Evolutionary conservation across 2,329 filamentous ascomycete genomes (phyloP).

Genomic region (Aureobasidium lini): DNA sequence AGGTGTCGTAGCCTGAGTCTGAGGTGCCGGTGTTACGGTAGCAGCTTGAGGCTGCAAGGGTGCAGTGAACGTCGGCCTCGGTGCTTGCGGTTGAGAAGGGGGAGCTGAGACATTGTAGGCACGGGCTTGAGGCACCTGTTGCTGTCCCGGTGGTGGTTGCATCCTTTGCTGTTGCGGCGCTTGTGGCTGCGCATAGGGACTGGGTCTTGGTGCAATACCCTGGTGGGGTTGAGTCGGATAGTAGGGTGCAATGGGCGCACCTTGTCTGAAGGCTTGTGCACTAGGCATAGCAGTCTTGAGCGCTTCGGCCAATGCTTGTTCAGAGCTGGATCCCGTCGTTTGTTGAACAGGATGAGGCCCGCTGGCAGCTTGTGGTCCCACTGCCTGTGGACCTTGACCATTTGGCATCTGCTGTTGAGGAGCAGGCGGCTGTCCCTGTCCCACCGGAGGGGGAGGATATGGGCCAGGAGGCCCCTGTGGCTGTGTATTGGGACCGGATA

Average conservation of each 20-base stretch:
- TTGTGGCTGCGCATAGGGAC: neutral
- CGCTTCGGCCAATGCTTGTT: constrained; percentile 7
- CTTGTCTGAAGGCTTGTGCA: neutral
- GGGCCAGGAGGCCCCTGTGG: neutral
- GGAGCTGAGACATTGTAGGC: neutral
- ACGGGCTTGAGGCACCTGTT: neutral
- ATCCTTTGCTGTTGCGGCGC: constrained; percentile 7
- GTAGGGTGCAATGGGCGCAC: neutral
- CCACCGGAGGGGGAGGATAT: neutral
- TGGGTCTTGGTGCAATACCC: neutral
- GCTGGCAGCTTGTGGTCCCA: neutral
- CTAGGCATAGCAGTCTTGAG: constrained; percentile 10
- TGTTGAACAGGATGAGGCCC: neutral
- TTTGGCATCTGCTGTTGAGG: neutral
- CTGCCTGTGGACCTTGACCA: neutral
- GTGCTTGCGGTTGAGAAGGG: neutral
- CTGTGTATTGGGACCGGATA: neutral
- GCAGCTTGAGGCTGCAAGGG: neutral
- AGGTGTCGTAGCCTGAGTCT: neutral
- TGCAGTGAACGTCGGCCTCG: constrained; percentile 5
- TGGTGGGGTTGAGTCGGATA: neutral
- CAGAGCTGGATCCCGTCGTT: neutral
- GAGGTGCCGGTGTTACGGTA: neutral
- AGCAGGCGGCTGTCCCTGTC: neutral
- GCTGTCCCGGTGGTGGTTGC: constrained; percentile 3